Evolutionary conservation across 768 basidiomycete genomes (phyloP), one percentile per base, ranked within the genome.

Genomic region (Hericium coralloides): DNA sequence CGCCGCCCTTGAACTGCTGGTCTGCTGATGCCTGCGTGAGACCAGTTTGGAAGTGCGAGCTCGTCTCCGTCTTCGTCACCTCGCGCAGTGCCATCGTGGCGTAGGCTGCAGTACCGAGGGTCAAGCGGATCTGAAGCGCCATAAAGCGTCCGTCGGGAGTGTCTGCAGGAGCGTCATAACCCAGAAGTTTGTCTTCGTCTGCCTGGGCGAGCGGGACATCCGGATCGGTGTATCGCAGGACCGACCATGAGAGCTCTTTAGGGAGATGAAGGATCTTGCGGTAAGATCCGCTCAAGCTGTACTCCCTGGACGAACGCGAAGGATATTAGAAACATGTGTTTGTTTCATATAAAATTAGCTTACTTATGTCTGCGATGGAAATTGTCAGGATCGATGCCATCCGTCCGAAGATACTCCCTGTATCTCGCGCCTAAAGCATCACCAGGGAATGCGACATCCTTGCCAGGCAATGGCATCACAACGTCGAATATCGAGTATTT

Each of bases 71-170:
- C 74, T 95, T 98, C 14, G 94, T 93, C 47, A 97, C 83, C 72
- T 97, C 93, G 43, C 93, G 83, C 63, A 99, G 70, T 3, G 95
- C 95, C 97, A 99, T 99, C 2, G 97, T 99, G 2, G 97, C 97
- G 70, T 98, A 99, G 4, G 92, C 87, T 0, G 92, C 89, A 7
- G 92, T 92, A 14, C 90, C 92, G 15, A 99, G 79, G n/a, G 79
- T 82, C 55, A 98, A 71, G 39, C 84, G 73, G 59, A 99, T 82
- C 66, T 95, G 94, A 38, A 99, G 73, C 4, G 95, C 95, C 69
- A 84, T 75, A 69, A 95, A 95, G 65, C 82, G 86, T 23, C 95
- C 95, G 49, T 87, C 79, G 54, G 84, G 80, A 3, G 74, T 77
- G 36, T 82, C 68, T 1, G 74, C 76, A 9, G 92, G 90, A 5